A percentile compares a stretch with the other conserved stretches of the same genome.
Conservation (phyloP, 495 filamentous ascomycete genomes). For the Penicillium psychrofluorescens region DNA sequence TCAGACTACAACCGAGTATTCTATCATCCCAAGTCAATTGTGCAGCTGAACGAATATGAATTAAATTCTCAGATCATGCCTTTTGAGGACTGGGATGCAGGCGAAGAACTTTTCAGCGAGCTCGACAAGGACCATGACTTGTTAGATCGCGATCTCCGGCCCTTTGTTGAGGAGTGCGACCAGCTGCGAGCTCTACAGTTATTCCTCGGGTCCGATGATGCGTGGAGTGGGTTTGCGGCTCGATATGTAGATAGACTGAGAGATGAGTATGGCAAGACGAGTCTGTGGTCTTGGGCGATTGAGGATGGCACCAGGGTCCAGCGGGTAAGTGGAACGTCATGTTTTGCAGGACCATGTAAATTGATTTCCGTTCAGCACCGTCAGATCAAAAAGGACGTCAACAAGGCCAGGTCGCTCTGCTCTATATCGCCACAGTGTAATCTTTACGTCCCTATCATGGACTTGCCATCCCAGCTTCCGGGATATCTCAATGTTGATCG, state of each 20-base stretch:
- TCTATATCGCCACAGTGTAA: constrained; percentile 64
- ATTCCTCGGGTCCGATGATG: constrained; percentile 73
- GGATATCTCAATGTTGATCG: constrained; percentile 54
- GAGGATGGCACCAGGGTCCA: constrained; percentile 54
- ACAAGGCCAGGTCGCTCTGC: constrained; percentile 61
- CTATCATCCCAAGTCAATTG: constrained; percentile 83
- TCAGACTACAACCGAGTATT: constrained; percentile 88
- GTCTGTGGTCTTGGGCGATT: constrained; percentile 79
- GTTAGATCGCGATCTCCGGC: constrained; percentile 78
- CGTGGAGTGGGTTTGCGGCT: constrained; percentile 84
- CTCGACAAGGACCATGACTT: constrained; percentile 83
- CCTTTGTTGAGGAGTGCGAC: constrained; percentile 89
- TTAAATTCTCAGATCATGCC: constrained; percentile 68
- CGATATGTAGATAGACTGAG: constrained; percentile 72
- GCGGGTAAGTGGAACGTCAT: constrained; percentile 39
- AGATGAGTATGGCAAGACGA: constrained; percentile 86
- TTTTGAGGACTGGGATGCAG: constrained; percentile 73
- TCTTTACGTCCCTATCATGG: constrained; percentile 70
- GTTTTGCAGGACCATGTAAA: not conserved
- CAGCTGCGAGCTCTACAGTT: constrained; percentile 83
- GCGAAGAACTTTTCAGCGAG: constrained; percentile 73
- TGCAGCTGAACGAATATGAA: constrained; percentile 85
- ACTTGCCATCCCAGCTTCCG: constrained; percentile 52
- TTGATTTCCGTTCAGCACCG: constrained; percentile 6
- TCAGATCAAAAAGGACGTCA: constrained; percentile 53